These are phyloP conservation scores for Phytophthora podocarpi DNA, from an alignment of 352 stramenopile species.

Conservation along the genomic window DNA sequence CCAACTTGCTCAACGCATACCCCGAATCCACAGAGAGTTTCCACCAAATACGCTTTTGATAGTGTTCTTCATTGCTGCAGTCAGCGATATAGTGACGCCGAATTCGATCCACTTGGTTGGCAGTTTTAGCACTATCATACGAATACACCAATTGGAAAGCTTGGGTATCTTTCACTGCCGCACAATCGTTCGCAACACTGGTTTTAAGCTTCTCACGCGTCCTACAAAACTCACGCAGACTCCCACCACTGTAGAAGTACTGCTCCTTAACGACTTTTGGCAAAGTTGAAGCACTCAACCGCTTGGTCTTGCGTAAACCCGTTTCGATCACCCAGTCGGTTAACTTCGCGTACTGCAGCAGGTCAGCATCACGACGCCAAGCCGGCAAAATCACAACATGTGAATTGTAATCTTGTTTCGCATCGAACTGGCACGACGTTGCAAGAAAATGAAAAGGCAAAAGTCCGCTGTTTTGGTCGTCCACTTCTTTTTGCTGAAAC, in stretches of 20 bases:
- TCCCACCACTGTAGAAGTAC: conserved; percentile 32
- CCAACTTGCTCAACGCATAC: conserved; percentile 20
- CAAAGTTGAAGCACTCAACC: background rate
- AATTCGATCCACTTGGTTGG: conserved; percentile 18
- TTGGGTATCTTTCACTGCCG: conserved; percentile 5
- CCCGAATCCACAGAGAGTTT: conserved; percentile 17
- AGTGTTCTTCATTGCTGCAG: conserved; percentile 6
- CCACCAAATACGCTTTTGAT: background rate
- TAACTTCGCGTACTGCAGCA: conserved; percentile 20
- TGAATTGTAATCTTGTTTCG: conserved; percentile 18
- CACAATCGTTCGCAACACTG: too few relatives aligned
- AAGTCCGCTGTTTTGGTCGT: background rate
- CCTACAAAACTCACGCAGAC: conserved; percentile 28
- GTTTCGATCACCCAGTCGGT: conserved; percentile 23
- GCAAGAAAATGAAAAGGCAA: conserved; percentile 13
- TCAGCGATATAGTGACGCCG: conserved; percentile 25
- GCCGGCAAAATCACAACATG: conserved; percentile 24
- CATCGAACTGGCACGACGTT: too few relatives aligned
- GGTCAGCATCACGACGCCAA: conserved; percentile 19
- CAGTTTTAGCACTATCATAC: conserved; percentile 7
- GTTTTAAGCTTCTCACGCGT: background rate
- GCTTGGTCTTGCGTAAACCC: conserved; percentile 14
- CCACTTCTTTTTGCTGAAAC: background rate
- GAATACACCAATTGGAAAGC: conserved; percentile 17
- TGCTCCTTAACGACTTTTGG: conserved; percentile 24